Conservation (phyloP, 1,139 yeast species). For the Pichia sp. region DNA sequence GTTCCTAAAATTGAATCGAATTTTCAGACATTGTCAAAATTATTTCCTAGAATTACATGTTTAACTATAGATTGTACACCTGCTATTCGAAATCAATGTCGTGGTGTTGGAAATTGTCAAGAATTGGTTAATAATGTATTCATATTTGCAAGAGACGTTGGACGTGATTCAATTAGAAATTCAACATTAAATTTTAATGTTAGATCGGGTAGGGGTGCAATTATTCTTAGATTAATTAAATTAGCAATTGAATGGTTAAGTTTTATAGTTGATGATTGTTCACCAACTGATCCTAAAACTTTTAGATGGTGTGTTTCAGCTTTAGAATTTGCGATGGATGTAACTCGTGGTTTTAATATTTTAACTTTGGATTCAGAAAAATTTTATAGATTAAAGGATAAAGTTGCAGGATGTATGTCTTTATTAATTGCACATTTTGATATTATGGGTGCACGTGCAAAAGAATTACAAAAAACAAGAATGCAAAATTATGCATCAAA, state of each 20-base stretch:
- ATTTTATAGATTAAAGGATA: constrained; percentile 63
- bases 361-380: constrained; percentile 74
- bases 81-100: constrained; percentile 43
- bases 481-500: constrained; percentile 45
- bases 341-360: constrained; percentile 87
- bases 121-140: constrained; percentile 75
- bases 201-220: constrained; percentile 51
- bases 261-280: constrained; percentile 90
- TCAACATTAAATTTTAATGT: constrained; percentile 42
- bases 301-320: constrained; percentile 97
- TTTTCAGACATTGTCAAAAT: constrained; percentile 57
- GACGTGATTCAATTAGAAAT: constrained; percentile 62
- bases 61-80: constrained; percentile 61
- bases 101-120: constrained; percentile 52
- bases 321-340: constrained; percentile 91
- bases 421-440: constrained; percentile 91
- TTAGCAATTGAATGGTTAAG: constrained; percentile 87
- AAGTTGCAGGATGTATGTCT: constrained; percentile 94
- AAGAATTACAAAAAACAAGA: constrained; percentile 51
- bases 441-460: constrained; percentile 96
- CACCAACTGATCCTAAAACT: constrained; percentile 83
- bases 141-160: constrained; percentile 77
- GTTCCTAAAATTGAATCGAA: constrained; percentile 71
- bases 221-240: constrained; percentile 68
- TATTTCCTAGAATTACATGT: constrained; percentile 64